Evolutionary conservation across 1,284 basidiomycete genomes (phyloP), one percentile per base, ranked within the genome.

Genomic region (Trichosporon ovoides): DNA sequence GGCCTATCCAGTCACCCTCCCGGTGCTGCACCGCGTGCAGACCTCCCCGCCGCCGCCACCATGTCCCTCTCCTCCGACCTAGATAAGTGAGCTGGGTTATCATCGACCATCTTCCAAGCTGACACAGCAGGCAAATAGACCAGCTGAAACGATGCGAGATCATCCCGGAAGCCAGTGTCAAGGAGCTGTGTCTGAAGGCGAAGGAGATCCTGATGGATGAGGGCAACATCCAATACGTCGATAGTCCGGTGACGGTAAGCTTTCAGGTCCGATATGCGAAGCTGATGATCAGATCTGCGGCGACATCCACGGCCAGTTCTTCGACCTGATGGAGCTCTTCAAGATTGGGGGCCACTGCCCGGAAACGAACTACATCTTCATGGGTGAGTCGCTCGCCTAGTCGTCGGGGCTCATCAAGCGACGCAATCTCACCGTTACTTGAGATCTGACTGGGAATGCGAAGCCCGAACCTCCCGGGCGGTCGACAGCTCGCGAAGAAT

Each of bases 281-380:
- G 33, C 50, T 64, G 37, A 55, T 43, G 43, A 33, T n/a, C 67
- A 93, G 91, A 94, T 98, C 77, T 98, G 96, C 73, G 95, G 95
- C 19, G 96, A 98, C 79, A 98, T 98, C 55, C 95, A 98, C 72
- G 95, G 95, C 12, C 95, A 98, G 75, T 98, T 98, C 76, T 96
- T 89, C 77, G 95, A 98, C 76, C 83, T 98, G 65, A 87, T 97
- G 85, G 93, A 98, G 79, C 83, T 98, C 53, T 98, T 98, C 83
- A 88, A 88, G 74, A 87, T 96, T 36, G 96, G 95, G 22, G 94
- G 95, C 13, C 86, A 87, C 70, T 98, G 93, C 77, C 95, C 95
- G 54, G 87, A 92, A 34, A 97, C 95, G 10, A 95, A 92, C 75
- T 98, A 98, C 77, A 86, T 98, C 58, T 98, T 98, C 82, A 95